Percentiles rank a stretch among this genome's conserved stretches.
Conservation (phyloP, 257 asterid genomes). For the Nicotiana obtusifolia region DNA sequence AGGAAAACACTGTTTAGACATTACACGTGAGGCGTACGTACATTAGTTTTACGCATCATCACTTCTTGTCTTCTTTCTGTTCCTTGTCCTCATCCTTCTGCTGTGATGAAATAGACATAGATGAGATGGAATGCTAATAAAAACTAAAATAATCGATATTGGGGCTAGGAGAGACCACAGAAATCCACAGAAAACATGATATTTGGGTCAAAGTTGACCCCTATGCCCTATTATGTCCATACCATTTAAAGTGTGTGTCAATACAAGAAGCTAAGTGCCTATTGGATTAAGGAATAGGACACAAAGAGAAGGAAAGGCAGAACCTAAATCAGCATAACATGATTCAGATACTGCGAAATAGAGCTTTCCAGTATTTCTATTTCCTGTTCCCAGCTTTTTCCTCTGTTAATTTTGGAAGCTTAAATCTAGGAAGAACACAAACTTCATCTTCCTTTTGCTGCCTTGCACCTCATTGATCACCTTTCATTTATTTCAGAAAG, state of each 20-base stretch:
- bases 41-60: not conserved
- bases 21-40: not conserved
- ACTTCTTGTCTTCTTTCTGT: constrained; percentile 10
- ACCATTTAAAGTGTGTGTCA: not conserved
- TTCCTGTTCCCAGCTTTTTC: not conserved
- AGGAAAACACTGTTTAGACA: not conserved
- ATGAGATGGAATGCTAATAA: not conserved
- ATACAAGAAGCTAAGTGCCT: not conserved
- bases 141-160: not conserved
- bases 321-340: not conserved
- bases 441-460: not conserved
- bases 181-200: not conserved
- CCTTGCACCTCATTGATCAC: not conserved
- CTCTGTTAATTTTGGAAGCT: not conserved
- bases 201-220: not conserved
- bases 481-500: not conserved
- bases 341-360: not conserved
- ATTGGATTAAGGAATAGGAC: not conserved
- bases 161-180: not conserved
- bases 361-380: not conserved
- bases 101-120: not conserved
- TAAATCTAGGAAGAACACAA: not conserved
- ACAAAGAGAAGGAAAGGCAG: not conserved
- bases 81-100: not conserved
- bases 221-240: not conserved